Base-by-base conservation (phyloP, 345 rosid species). In the Pugionium cornutum region DNA sequence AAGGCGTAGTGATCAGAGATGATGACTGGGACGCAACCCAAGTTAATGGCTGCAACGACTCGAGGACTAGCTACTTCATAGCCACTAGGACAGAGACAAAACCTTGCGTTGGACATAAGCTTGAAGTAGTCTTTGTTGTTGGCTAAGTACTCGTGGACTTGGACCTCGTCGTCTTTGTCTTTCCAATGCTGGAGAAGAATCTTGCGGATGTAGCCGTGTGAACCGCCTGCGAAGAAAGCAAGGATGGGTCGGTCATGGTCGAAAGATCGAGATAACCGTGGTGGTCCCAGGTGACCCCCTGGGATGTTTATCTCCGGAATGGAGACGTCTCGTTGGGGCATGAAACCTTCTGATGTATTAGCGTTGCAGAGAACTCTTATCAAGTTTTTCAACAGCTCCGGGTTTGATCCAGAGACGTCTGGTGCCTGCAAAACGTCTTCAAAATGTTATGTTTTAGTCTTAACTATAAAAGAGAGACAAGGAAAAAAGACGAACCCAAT, bases 21-120 rank as follows among this genome's bases (percentile, higher is more conserved):
- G 26, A 83, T 57, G 39, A 81, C 82, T 1, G 85, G 85, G 56
- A 83, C 72, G 50, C 88, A 83, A 9, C 83, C 83, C 1, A 72
- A 69, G 52, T 69, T 53, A 30, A 81, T 77, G 7, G 85, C 64
- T 60, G 79, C 83, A 4, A 78, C 85, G 30, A 79, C 40, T 49
- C 85, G 69, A 2, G 83, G 88, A 49, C 83, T 81, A 5, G 87
- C 85, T 1, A 83, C 87, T 72, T 83, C 85, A 10, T 45, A 81
- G 33, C 87, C 87, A 28, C 87, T 81, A 25, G 85, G 85, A 70
- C 87, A 79, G 5, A 83, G 66, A 64, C 87, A 83, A 50, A 79
- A 83, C 73, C 64, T 79, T 65, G 79, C 72, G 6, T 32, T 69
- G 5, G 76, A 64, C 83, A 83, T 79, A 6, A 77, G 51, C 32